Evolutionary conservation across 805 yeast species (phyloP).

Genomic region (Myxozyma geophila): DNA sequence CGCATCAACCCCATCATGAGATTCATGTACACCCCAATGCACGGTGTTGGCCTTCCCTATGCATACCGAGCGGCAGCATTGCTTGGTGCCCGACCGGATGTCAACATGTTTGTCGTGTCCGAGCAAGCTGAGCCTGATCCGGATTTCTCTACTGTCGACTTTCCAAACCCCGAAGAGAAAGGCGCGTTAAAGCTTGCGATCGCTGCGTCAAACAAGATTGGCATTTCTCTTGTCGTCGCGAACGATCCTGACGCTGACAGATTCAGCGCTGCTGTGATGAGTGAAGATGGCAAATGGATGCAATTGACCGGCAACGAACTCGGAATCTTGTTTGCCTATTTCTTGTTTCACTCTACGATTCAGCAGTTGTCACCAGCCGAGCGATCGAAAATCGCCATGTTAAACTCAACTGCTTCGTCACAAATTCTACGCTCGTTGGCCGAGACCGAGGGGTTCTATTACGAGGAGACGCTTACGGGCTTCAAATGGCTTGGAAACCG

Average conservation of each 20-base stretch:
- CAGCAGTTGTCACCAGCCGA: slow-evolving; percentile 24
- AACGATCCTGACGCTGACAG: slow-evolving; percentile 98
- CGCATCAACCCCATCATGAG: slow-evolving; percentile 43
- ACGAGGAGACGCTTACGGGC: slow-evolving; percentile 87
- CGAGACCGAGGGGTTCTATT: slow-evolving; percentile 59
- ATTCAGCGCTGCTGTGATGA: slow-evolving; percentile 77
- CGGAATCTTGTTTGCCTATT: slow-evolving; percentile 81
- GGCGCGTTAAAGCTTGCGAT: slow-evolving; percentile 85
- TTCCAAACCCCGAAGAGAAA: slow-evolving; percentile 95
- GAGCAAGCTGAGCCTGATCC: slow-evolving; percentile 83
- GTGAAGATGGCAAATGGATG: slow-evolving; percentile 56
- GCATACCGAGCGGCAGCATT: slow-evolving; percentile 51
- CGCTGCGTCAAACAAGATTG: slow-evolving; percentile 57
- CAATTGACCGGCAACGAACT: slow-evolving; percentile 92
- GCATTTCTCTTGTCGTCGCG: slow-evolving; percentile 68
- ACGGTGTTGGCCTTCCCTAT: slow-evolving; percentile 84
- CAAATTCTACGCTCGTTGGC: slow-evolving; percentile 78
- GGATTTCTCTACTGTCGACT: slow-evolving; percentile 77
- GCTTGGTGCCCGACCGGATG: slow-evolving; percentile 47
- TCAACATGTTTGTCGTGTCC: slow-evolving; percentile 51
- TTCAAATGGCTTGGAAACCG: slow-evolving; percentile 97
- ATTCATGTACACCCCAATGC: slow-evolving; percentile 91
- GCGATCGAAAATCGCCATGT: slow-evolving; percentile 53
- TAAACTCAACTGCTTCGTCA: slow-evolving; percentile 92
- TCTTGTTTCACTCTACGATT: slow-evolving; percentile 41